phyloP scores from a whole-genome alignment of 768 basidiomycete genomes.

The Calocybe indica region DNA sequence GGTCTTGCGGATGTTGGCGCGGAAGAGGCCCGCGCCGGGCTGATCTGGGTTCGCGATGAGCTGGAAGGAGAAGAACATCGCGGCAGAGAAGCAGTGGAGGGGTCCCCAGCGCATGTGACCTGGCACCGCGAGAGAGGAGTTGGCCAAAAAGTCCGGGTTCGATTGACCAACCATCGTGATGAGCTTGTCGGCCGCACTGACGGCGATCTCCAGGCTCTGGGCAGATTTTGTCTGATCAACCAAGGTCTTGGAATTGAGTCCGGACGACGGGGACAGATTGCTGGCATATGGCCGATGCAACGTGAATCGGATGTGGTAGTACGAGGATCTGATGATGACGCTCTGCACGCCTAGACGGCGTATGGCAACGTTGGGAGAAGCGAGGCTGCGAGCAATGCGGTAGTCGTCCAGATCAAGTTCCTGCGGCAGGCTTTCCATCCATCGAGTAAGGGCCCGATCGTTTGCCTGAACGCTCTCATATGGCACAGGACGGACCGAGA shows the following conservation, averaged over 20 bases:
- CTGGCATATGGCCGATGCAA: slow-evolving; percentile 72
- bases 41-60: slow-evolving; percentile 77
- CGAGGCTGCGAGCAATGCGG: slow-evolving; percentile 64
- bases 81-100: slow-evolving; percentile 80
- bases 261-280: slow-evolving; percentile 5
- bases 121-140: slow-evolving; percentile 62
- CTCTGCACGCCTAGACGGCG: slow-evolving; percentile 76
- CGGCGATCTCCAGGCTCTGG: slow-evolving; percentile 67
- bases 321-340: slow-evolving; percentile 72
- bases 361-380: slow-evolving; percentile 49
- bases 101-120: slow-evolving; percentile 84
- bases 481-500: slow-evolving; percentile 73
- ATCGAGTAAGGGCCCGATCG: slow-evolving; percentile 64
- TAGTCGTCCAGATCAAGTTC: slow-evolving; percentile 78
- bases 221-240: slow-evolving; percentile 39
- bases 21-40: slow-evolving; percentile 71
- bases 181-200: slow-evolving; percentile 70
- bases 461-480: slow-evolving; percentile 70
- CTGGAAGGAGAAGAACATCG: slow-evolving; percentile 91
- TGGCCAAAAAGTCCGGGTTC: slow-evolving; percentile 69
- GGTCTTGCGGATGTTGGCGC: slow-evolving; percentile 68
- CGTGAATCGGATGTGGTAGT: slow-evolving; percentile 80
- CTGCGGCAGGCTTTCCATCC: slow-evolving; percentile 70
- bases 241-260: slow-evolving; percentile 19
- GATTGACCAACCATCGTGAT: slow-evolving; percentile 74